Evolutionary conservation across 2,329 filamentous ascomycete species (phyloP).

Genomic region (Fusarium odoratissimum): DNA sequence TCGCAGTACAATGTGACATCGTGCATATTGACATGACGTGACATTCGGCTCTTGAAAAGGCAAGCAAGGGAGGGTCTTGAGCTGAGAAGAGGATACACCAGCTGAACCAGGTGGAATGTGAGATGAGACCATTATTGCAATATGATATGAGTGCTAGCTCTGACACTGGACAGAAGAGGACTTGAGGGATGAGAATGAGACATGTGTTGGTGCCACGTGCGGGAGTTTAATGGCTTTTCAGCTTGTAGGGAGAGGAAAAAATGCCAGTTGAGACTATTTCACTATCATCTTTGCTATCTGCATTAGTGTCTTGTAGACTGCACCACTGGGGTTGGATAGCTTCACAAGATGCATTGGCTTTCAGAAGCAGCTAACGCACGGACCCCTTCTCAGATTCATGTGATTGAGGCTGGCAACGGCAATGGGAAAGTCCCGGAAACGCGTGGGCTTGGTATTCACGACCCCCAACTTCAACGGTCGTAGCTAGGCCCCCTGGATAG

Average conservation of each 20-base stretch:
- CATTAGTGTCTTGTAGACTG: not conserved
- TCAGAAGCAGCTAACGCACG: slow-evolving; percentile 1
- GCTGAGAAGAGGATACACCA: slow-evolving; percentile 17
- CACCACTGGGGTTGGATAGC: not conserved
- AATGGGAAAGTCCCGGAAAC: not conserved
- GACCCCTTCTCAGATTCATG: not conserved
- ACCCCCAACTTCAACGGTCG: slow-evolving; percentile 11
- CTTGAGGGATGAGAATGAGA: slow-evolving; percentile 2
- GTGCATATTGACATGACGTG: slow-evolving; percentile 28
- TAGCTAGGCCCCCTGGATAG: slow-evolving; percentile 11
- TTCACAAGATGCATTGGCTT: not conserved
- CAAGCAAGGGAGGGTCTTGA: not conserved
- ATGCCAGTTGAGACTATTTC: not conserved
- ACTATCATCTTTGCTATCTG: not conserved
- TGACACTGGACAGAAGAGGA: not conserved
- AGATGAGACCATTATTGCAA: not conserved
- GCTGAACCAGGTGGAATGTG: not conserved
- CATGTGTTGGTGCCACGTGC: slow-evolving; percentile 13
- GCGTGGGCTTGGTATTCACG: not conserved
- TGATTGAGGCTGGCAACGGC: slow-evolving; percentile 12
- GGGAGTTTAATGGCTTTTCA: slow-evolving; percentile 3
- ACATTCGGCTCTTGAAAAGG: not conserved
- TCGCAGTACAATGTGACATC: slow-evolving; percentile 26
- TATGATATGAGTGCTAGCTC: not conserved
- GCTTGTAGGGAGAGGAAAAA: not conserved